phyloP scores from a whole-genome alignment of 2,329 filamentous ascomycete genomes.

The Trichoderma polysporum region DNA sequence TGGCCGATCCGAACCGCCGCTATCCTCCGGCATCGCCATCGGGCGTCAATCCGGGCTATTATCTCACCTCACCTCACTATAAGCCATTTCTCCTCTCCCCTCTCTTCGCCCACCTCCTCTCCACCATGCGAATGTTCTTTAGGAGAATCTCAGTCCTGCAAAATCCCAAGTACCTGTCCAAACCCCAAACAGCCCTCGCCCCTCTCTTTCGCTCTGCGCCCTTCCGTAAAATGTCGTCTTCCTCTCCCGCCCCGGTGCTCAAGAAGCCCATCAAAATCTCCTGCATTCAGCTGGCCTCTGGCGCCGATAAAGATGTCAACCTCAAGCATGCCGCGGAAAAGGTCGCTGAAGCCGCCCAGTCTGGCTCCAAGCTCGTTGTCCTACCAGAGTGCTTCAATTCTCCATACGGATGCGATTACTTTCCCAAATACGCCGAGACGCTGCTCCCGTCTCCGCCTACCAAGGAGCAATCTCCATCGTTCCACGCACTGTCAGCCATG shows the following conservation, averaged over 20 bases:
- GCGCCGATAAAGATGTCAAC: conserved; percentile 81
- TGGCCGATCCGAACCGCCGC: conserved; percentile 17
- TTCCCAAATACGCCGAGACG: conserved; percentile 87
- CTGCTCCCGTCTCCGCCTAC: conserved; percentile 75
- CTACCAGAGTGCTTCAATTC: conserved; percentile 99
- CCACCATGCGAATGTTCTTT: conserved; percentile 12
- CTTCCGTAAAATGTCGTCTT: conserved; percentile 38
- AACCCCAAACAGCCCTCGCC: conserved; percentile 18
- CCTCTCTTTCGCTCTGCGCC: conserved; percentile 25
- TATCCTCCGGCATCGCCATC: conserved; percentile 17
- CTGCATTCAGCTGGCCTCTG: conserved; percentile 77
- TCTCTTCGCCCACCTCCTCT: neutral
- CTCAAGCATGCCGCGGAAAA: conserved; percentile 77
- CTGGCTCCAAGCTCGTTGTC: conserved; percentile 82
- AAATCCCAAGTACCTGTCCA: conserved; percentile 18
- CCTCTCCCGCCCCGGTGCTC: conserved; percentile 51
- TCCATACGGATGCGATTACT: conserved; percentile 88
- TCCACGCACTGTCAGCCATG: conserved; percentile 77
- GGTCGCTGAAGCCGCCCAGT: conserved; percentile 74
- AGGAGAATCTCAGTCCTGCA: neutral
- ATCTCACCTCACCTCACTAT: conserved; percentile 1
- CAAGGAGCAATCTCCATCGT: conserved; percentile 71
- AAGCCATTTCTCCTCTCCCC: neutral
- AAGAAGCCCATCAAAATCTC: conserved; percentile 77
- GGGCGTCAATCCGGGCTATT: conserved; percentile 1